These are phyloP conservation scores for Podosphaera aphanis DNA, from an alignment of 2,329 filamentous ascomycete genomes.

Conservation along the genomic window DNA sequence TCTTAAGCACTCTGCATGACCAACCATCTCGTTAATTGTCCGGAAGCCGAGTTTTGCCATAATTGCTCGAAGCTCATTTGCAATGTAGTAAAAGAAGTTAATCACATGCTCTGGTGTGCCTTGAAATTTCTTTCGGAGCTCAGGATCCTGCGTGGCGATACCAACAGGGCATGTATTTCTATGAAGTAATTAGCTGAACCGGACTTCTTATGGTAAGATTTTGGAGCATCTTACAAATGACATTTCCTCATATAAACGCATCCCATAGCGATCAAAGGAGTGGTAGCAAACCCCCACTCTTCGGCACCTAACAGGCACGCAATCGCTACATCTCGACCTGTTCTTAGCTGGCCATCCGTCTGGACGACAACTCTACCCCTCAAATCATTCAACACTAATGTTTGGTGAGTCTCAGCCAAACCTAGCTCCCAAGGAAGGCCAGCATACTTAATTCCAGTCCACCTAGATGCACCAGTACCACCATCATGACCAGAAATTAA, in stretches of 20 bases:
- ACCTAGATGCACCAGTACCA: conserved; percentile 85
- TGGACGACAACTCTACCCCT: conserved; percentile 89
- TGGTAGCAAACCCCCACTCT: conserved; percentile 91
- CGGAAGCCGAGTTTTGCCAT: conserved; percentile 92
- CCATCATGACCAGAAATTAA: conserved; percentile 92
- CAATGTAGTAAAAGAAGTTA: conserved; percentile 86
- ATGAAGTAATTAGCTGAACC: conserved; percentile 8
- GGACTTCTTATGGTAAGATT: neutral
- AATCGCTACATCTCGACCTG: conserved; percentile 80
- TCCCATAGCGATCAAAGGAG: conserved; percentile 86
- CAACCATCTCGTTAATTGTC: conserved; percentile 95
- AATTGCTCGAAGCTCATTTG: conserved; percentile 86
- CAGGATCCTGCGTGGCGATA: conserved; percentile 89
- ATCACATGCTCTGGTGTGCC: conserved; percentile 91
- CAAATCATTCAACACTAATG: conserved; percentile 81
- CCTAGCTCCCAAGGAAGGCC: conserved; percentile 92
- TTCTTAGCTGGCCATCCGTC: conserved; percentile 83
- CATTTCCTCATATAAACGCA: conserved; percentile 79
- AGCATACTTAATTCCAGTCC: conserved; percentile 97
- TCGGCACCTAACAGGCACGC: conserved; percentile 91
- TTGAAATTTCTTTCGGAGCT: conserved; percentile 76
- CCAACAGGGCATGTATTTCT: conserved; percentile 70
- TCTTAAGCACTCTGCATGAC: conserved; percentile 65
- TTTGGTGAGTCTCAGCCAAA: conserved; percentile 93
- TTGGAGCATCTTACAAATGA: conserved; percentile 2